Base-by-base conservation (phyloP, 495 filamentous ascomycete genomes). In the Penicillium daleae region DNA sequence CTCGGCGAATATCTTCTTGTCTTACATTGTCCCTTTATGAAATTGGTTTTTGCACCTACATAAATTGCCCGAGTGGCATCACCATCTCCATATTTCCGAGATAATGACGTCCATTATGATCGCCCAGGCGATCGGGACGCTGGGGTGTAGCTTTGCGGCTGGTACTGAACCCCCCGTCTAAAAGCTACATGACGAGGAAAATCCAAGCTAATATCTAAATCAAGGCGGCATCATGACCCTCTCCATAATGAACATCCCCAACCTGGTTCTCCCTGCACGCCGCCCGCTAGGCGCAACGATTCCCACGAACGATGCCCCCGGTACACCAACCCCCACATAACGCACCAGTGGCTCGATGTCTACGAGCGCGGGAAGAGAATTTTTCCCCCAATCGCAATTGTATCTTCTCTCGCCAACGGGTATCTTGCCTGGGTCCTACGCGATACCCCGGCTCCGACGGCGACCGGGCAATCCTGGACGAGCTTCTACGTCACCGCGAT, bases 311-410 rank as follows among this genome's bases (percentile, higher is more conserved):
- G 31, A 57, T 31, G 50, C 17, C 9, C 68, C 71, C 32, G 69
- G 55, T 24, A 67, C 71, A 17, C 56, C 71, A 2, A 22, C 59
- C 37, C 62, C 17, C 69, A 73, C 26, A 27, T 73, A 33, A 60
- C 66, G 7, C 66, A 69, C 37, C 77, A 78, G 62, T 79, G 71
- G 74, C 54, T 64, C n/a, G 62, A 64, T 39, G 42, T 70, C 27
- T 79, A 71, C 59, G 42, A 70, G 4, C 67, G 62, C 15, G 75
- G 75, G 19, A 66, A 66, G 21, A 46, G 33, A 7, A 68, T 66
- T 51, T 69, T 71, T 40, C 75, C 74, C 0, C 37, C 56, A 0
- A 42, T 76, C 1, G 66, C 66, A 1, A 24, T 57, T 0, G 29
- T 64, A 10, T 56, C 69, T 3, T 71, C 73, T 0, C 52, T 74